These are phyloP conservation scores for Cupressus sempervirens DNA, from an alignment of 75 land plant genomes.

Conservation along the genomic window DNA sequence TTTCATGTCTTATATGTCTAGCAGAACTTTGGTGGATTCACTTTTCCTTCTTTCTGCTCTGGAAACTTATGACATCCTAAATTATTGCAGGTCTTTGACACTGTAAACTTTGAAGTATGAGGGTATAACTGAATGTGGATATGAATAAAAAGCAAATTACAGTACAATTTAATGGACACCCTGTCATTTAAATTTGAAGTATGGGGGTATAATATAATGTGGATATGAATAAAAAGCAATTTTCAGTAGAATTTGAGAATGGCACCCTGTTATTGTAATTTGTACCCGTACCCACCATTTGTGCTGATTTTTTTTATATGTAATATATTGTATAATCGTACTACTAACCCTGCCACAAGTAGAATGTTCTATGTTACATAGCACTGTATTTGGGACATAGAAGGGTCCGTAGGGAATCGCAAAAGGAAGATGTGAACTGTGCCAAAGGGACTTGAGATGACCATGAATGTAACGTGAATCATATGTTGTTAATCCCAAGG, in stretches of 20 bases:
- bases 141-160: neutral
- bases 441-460: neutral
- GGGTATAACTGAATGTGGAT: neutral
- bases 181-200: too few relatives aligned
- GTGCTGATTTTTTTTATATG: neutral
- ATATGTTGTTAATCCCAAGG: neutral
- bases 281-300: neutral
- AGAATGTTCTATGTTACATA: neutral
- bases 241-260: neutral
- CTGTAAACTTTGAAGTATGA: neutral
- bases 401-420: neutral
- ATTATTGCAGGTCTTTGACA: neutral
- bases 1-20: neutral
- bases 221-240: neutral
- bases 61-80: neutral
- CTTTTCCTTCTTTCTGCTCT: neutral
- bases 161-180: neutral
- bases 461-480: neutral
- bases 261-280: neutral
- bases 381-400: neutral
- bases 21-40: neutral
- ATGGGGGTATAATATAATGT: neutral
- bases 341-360: neutral
- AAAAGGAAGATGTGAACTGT: neutral
- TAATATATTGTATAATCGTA: neutral